Evolutionary conservation across 352 stramenopile genomes (phyloP).

Genomic region (Lagenidium giganteum): DNA sequence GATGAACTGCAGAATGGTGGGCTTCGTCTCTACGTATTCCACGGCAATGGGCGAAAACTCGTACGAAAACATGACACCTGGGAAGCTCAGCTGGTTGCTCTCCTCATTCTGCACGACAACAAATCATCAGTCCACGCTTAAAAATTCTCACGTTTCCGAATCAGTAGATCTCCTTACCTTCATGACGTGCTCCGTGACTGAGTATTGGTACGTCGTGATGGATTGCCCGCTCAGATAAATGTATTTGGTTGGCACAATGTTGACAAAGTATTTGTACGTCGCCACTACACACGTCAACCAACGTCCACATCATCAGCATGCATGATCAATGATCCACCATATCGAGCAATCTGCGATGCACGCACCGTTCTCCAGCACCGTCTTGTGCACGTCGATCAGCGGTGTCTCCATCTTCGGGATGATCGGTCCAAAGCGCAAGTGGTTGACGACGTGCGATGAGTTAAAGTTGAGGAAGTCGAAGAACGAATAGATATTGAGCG

Average conservation of each 20-base stretch:
- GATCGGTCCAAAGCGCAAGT: constrained; percentile 67
- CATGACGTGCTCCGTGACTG: constrained; percentile 77
- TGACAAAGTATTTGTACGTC: constrained; percentile 89
- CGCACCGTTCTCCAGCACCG: constrained; percentile 72
- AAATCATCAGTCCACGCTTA: too few relatives aligned
- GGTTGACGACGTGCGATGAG: constrained; percentile 78
- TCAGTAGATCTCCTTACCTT: too few relatives aligned
- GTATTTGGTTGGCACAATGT: constrained; percentile 80
- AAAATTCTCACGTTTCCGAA: too few relatives aligned
- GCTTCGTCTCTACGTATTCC: constrained; percentile 84
- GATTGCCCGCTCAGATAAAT: constrained; percentile 67
- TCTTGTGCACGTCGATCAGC: constrained; percentile 82
- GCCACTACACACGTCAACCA: constrained; percentile 37
- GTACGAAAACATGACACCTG: constrained; percentile 85
- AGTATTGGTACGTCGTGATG: constrained; percentile 84
- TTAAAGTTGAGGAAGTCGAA: constrained; percentile 89
- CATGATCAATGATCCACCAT: neutral
- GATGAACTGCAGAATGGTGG: constrained; percentile 80
- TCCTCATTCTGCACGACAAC: constrained; percentile 15
- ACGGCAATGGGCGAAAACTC: constrained; percentile 88
- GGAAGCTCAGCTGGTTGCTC: constrained; percentile 61
- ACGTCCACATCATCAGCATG: neutral
- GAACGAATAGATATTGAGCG: constrained; percentile 84
- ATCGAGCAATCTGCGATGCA: too few relatives aligned
- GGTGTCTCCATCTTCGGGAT: constrained; percentile 86